phyloP scores from a whole-genome alignment of 306 rosid genomes.

The Adenanthera pavonina region DNA sequence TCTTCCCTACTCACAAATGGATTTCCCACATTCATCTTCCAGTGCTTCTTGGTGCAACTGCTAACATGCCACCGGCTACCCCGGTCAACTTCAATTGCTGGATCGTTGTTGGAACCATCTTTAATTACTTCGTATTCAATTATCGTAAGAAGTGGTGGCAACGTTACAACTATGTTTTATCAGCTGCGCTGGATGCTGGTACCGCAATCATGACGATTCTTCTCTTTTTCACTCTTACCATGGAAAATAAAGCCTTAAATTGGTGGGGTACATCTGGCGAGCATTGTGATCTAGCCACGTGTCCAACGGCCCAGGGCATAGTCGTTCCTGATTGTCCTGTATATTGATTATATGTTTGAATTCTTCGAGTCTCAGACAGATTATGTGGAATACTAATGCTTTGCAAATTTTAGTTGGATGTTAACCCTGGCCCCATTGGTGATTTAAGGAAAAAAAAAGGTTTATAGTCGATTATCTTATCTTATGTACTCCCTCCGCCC shows the following conservation, averaged over 20 bases:
- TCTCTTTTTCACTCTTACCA: conserved; percentile 51
- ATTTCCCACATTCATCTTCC: conserved; percentile 70
- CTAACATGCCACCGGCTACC: conserved; percentile 68
- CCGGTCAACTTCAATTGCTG: conserved; percentile 76
- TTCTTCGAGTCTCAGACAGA: too few relatives aligned
- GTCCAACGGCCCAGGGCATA: conserved; percentile 73
- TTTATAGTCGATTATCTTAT: not conserved
- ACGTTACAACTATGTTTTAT: conserved; percentile 70
- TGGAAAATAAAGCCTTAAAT: conserved; percentile 14
- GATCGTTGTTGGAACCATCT: conserved; percentile 56
- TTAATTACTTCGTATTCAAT: conserved; percentile 62
- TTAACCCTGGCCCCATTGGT: not conserved
- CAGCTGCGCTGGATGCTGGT: conserved; percentile 80
- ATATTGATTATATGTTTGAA: not conserved
- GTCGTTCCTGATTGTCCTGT: conserved; percentile 56
- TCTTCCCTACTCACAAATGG: conserved; percentile 63
- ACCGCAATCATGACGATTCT: conserved; percentile 71
- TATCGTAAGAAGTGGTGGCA: conserved; percentile 75
- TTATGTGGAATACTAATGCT: not conserved
- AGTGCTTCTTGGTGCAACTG: conserved; percentile 76
- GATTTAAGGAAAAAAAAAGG: too few relatives aligned
- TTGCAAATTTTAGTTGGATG: not conserved
- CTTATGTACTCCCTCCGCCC: too few relatives aligned
- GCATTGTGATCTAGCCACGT: conserved; percentile 57
- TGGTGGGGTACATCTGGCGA: conserved; percentile 71